Evolutionary conservation across 1,284 basidiomycete genomes (phyloP).

Genomic region (Kwoniella shivajii): DNA sequence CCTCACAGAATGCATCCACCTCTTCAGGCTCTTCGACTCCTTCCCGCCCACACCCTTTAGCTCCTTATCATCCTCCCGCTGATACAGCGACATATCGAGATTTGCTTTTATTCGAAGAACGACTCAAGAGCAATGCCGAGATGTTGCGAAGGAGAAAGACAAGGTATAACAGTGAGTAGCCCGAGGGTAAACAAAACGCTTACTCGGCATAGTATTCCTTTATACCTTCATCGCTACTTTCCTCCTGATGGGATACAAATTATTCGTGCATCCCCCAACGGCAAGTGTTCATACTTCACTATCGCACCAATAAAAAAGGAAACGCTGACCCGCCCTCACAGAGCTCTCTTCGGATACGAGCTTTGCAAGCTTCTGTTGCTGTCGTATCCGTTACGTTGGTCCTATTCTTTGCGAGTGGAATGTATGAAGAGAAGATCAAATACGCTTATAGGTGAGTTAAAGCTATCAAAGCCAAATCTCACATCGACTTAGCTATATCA

Average conservation of each 20-base stretch:
- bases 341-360: constrained; percentile 33
- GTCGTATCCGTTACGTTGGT: constrained; percentile 85
- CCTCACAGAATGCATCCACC: neutral
- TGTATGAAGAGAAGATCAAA: constrained; percentile 93
- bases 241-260: constrained; percentile 31
- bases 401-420: constrained; percentile 94
- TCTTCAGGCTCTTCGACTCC: constrained; percentile 5
- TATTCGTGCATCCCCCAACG: constrained; percentile 36
- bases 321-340: constrained; percentile 13
- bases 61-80: constrained; percentile 64
- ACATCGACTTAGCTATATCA: constrained; percentile 92
- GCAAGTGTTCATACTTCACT: constrained; percentile 29
- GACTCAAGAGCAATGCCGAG: constrained; percentile 89
- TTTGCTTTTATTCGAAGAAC: constrained; percentile 90
- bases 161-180: constrained; percentile 78
- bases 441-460: constrained; percentile 85
- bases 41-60: constrained; percentile 25
- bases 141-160: constrained; percentile 76
- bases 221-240: constrained; percentile 41
- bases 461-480: neutral
- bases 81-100: constrained; percentile 82
- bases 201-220: constrained; percentile 37
- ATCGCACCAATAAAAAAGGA: neutral
- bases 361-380: constrained; percentile 69
- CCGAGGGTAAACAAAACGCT: neutral